A percentile compares a stretch with the other conserved stretches of the same genome.
These are phyloP conservation scores for Candida nanaspora DNA, from an alignment of 805 yeast species.

Conservation along the genomic window DNA sequence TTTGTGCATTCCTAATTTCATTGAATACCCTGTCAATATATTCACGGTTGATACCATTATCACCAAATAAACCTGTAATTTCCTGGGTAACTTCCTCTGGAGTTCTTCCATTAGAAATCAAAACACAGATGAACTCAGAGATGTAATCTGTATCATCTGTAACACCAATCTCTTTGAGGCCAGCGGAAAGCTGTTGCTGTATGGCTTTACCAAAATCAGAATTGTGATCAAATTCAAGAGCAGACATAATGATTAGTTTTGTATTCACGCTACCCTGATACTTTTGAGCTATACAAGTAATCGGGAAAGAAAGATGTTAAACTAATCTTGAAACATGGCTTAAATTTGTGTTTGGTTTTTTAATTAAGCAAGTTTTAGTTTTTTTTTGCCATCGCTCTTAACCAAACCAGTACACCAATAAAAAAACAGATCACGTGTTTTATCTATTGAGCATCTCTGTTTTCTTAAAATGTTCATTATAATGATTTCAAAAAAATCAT, in stretches of 20 bases:
- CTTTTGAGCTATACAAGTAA: too few species aligned
- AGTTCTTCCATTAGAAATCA: conserved; percentile 61
- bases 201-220: conserved; percentile 31
- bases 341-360: neutral
- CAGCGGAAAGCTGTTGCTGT: conserved; percentile 26
- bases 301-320: too few species aligned
- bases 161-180: conserved; percentile 28
- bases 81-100: conserved; percentile 56
- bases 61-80: conserved; percentile 53
- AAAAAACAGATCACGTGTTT: too few species aligned
- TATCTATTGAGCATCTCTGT: too few species aligned
- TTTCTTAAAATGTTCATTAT: neutral
- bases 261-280: too few species aligned
- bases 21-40: conserved; percentile 52
- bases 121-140: conserved; percentile 67
- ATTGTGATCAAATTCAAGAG: conserved; percentile 19
- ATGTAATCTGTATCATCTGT: conserved; percentile 51
- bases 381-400: neutral
- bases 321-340: neutral
- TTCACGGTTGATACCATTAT: conserved; percentile 43
- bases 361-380: too few species aligned
- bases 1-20: conserved; percentile 28
- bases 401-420: too few species aligned
- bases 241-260: conserved; percentile 12
- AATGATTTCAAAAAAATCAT: too few species aligned